Evolutionary conservation across 306 rosid species (phyloP), one percentile per base, ranked within the genome.

Genomic region (Begonia masoniana): DNA sequence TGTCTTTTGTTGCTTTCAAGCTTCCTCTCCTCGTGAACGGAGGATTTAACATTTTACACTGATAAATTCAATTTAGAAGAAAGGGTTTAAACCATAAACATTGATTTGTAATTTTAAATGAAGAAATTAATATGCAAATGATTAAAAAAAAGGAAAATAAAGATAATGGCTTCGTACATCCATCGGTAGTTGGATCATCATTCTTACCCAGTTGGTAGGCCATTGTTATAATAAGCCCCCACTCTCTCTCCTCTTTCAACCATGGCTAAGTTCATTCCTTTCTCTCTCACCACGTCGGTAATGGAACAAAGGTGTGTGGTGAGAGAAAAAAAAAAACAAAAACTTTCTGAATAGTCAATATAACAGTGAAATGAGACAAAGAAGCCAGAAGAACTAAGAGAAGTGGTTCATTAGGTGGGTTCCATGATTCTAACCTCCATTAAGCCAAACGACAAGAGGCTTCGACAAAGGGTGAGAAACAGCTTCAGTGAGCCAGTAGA

Each of bases 401-500:
- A 31, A 31, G 39, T 31, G 39, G 39, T 31, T 31, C 39, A 31
- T 31, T 31, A 4, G 39, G 39, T 31, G 39, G 39, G 39, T 31
- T 5, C 39, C 39, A 31, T 31, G 39, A 31, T 31, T 21, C 39
- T 59, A 51, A 88, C 97, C 97, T 91, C 97, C 97, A 71, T 91
- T 91, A 68, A 91, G 97, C 97, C 97, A 85, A 66, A 91, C 56
- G 41, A 91, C 96, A 13, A 91, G 76, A 14, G 97, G 96, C 36
- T 81, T 82, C 43, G 68, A 56, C 54, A 73, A 61, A 50, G 96
- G 79, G 24, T 71, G 50, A 12, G 67, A 69, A 10, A 65, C 15
- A 61, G 94, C 85, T 71, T 91, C 95, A 60, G 97, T 91, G 66
- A 91, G 94, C 97, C 97, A 91, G 71, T 91, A 91, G 61, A 91